phyloP scores from a whole-genome alignment of 2,329 filamentous ascomycete species.

The Neonectria neomacrospora region DNA sequence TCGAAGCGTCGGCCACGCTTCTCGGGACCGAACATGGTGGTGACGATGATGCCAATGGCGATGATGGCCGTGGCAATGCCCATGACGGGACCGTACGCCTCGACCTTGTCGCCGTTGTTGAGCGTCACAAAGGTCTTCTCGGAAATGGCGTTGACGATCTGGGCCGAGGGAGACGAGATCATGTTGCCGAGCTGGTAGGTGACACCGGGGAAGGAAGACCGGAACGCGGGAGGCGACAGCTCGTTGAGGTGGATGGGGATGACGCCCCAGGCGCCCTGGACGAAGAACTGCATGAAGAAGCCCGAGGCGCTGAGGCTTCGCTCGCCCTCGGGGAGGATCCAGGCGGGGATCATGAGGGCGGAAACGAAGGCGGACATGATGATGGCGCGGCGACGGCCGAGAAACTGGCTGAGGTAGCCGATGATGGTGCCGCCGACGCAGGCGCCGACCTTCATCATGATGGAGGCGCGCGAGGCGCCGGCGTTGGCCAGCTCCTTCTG shows the following conservation, averaged over 20 bases:
- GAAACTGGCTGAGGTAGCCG: conserved; percentile 79
- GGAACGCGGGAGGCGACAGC: conserved; percentile 75
- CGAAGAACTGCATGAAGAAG: conserved; percentile 77
- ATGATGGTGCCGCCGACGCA: conserved; percentile 78
- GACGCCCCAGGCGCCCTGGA: conserved; percentile 74
- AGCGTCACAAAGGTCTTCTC: conserved; percentile 69
- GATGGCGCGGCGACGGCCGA: conserved; percentile 78
- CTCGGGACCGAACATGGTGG: conserved; percentile 78
- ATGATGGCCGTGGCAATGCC: conserved; percentile 82
- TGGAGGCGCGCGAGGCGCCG: conserved; percentile 77
- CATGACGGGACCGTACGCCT: conserved; percentile 81
- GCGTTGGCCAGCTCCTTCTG: conserved; percentile 75
- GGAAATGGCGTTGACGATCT: conserved; percentile 81
- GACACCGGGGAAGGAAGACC: conserved; percentile 76
- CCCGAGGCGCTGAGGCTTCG: conserved; percentile 69
- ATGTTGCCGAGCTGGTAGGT: conserved; percentile 82
- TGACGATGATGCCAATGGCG: conserved; percentile 73
- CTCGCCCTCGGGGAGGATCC: conserved; percentile 74
- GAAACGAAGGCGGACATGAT: conserved; percentile 69
- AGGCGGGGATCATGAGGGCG: conserved; percentile 73
- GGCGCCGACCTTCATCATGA: conserved; percentile 82
- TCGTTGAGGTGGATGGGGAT: conserved; percentile 81
- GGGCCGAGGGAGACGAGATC: conserved; percentile 76
- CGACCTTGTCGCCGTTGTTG: conserved; percentile 65
- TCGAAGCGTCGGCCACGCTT: conserved; percentile 78